These are phyloP conservation scores for Xylaria sp. DNA, from an alignment of 2,329 filamentous ascomycete species.

Conservation along the genomic window DNA sequence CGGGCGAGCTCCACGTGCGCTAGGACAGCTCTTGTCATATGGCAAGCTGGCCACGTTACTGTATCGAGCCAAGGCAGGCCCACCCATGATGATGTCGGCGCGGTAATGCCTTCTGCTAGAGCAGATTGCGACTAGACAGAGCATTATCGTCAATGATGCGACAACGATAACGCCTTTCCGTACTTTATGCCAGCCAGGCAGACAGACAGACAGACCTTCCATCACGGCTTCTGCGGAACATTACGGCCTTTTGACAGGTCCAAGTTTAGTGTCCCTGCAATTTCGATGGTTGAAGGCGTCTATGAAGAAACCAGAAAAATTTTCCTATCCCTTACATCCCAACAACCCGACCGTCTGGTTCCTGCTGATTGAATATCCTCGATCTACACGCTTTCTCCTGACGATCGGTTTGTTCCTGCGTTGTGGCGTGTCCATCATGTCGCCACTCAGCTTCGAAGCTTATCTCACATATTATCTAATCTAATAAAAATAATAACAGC, in stretches of 20 bases:
- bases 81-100: conserved; percentile 22
- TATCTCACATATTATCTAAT: conserved; percentile 14
- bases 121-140: conserved; percentile 33
- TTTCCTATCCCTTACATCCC: neutral
- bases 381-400: conserved; percentile 34
- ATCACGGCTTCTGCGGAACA: conserved; percentile 21
- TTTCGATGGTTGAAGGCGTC: conserved; percentile 4
- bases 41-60: conserved; percentile 12
- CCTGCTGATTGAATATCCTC: conserved; percentile 10
- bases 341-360: conserved; percentile 31
- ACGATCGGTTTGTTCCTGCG: conserved; percentile 39
- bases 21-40: conserved; percentile 35
- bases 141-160: conserved; percentile 18
- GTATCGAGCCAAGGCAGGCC: conserved; percentile 1
- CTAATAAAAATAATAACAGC: neutral
- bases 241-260: conserved; percentile 26
- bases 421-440: conserved; percentile 32
- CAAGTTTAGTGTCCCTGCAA: conserved; percentile 31
- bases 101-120: conserved; percentile 24
- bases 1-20: conserved; percentile 37
- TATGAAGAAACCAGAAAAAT: neutral
- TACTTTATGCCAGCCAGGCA: neutral
- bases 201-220: neutral
- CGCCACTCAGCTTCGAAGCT: conserved; percentile 22
- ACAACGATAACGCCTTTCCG: conserved; percentile 2